These are phyloP conservation scores for Fagopyrum esculentum DNA, from an alignment of 148 eudicot species.

Conservation along the genomic window DNA sequence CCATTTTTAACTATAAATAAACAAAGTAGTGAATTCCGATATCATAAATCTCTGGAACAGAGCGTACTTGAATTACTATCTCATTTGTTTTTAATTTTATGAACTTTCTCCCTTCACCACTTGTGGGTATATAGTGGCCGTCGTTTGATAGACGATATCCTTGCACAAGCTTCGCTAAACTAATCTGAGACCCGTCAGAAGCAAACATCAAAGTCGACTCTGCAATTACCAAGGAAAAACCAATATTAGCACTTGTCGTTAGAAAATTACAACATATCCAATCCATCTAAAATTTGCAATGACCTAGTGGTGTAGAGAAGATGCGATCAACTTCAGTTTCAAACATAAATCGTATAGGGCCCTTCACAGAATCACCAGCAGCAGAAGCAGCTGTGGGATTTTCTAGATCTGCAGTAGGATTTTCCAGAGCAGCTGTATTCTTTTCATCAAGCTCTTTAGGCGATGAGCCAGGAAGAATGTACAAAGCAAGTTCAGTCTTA, in stretches of 20 bases:
- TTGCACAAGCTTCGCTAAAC: conserved; percentile 78
- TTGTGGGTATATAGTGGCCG: conserved; percentile 77
- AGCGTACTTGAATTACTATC: conserved; percentile 73
- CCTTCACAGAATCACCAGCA: conserved; percentile 58
- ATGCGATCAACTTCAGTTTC: conserved; percentile 92
- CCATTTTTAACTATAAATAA: background rate
- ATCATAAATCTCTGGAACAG: background rate
- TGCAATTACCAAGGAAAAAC: conserved; percentile 29
- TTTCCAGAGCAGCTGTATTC: conserved; percentile 49
- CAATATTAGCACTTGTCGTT: conserved; percentile 22
- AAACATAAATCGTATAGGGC: conserved; percentile 83
- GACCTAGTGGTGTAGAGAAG: conserved; percentile 95
- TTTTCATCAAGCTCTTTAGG: conserved; percentile 53
- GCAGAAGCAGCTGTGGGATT: conserved; percentile 45
- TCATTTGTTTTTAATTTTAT: conserved; percentile 82
- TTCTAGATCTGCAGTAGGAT: conserved; percentile 54
- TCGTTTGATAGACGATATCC: conserved; percentile 76
- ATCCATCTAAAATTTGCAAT: conserved; percentile 10
- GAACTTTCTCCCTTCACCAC: conserved; percentile 75
- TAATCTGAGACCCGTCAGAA: conserved; percentile 87
- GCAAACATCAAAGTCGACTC: conserved; percentile 88
- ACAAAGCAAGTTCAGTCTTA: conserved; percentile 69
- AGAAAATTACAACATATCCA: background rate
- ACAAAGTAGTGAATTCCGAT: background rate
- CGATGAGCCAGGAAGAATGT: conserved; percentile 71